Conservation (phyloP, 2,329 filamentous ascomycete genomes). For the Daldinia eschscholtzii region DNA sequence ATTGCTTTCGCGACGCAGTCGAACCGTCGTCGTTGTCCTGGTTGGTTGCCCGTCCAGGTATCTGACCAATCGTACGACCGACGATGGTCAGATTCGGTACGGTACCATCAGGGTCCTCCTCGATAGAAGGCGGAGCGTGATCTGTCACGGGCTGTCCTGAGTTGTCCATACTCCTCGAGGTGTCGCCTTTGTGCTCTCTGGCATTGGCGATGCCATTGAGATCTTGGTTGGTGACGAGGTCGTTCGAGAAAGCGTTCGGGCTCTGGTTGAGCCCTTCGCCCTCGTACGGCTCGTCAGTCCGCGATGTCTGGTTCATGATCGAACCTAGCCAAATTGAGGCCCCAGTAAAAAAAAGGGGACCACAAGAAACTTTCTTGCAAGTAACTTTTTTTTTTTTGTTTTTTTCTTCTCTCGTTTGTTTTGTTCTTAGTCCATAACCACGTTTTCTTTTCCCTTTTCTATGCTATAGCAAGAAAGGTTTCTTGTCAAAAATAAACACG, state of each 20-base stretch:
- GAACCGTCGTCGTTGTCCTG: conserved; percentile 27
- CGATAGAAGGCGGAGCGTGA: conserved; percentile 36
- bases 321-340: conserved; percentile 9
- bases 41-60: conserved; percentile 40
- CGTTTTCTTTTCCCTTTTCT: conserved; percentile 1
- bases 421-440: conserved; percentile 11
- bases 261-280: conserved; percentile 66
- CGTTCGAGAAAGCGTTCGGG: conserved; percentile 64
- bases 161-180: conserved; percentile 45
- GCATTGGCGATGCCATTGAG: conserved; percentile 66
- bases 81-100: conserved; percentile 42
- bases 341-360: conserved; percentile 12
- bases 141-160: conserved; percentile 48
- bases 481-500: conserved; percentile 12
- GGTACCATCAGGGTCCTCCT: conserved; percentile 41
- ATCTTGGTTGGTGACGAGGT: conserved; percentile 69
- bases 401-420: conserved; percentile 1
- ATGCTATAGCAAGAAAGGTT: conserved; percentile 7
- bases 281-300: conserved; percentile 56
- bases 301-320: conserved; percentile 53
- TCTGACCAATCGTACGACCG: conserved; percentile 41
- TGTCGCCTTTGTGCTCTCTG: conserved; percentile 48
- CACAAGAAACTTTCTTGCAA: conserved; percentile 20
- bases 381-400: conserved; percentile 5
- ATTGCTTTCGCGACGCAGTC: conserved; percentile 24